Conservation (phyloP, 352 stramenopile genomes). For the Elongisporangium prolatum region DNA sequence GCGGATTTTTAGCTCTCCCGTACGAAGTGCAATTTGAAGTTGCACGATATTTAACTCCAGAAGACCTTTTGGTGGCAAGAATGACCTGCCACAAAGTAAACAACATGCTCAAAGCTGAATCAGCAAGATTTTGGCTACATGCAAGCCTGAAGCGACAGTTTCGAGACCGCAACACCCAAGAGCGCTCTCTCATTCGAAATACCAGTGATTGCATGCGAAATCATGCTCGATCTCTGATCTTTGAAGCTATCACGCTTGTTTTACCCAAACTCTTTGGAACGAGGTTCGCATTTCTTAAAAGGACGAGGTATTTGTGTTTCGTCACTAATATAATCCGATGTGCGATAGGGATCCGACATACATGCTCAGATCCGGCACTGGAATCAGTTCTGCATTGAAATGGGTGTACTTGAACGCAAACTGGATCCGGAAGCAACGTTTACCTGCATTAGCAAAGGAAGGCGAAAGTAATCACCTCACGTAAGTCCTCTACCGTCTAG, state of each 20-base stretch:
- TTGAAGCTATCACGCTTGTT: slow-evolving; percentile 72
- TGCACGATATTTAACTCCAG: slow-evolving; percentile 60
- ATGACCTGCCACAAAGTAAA: slow-evolving; percentile 80
- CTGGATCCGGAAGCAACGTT: slow-evolving; percentile 72
- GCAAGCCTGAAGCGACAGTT: slow-evolving; percentile 69
- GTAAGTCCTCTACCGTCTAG: not conserved
- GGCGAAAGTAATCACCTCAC: slow-evolving; percentile 5
- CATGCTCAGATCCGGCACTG: slow-evolving; percentile 59
- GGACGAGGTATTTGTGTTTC: slow-evolving; percentile 1
- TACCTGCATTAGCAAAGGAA: slow-evolving; percentile 37
- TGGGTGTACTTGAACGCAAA: slow-evolving; percentile 86
- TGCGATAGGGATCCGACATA: slow-evolving; percentile 53
- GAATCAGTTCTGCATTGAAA: slow-evolving; percentile 73
- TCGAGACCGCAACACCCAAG: slow-evolving; percentile 37
- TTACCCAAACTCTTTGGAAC: slow-evolving; percentile 70
- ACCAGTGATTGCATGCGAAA: slow-evolving; percentile 40
- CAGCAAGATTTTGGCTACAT: slow-evolving; percentile 80
- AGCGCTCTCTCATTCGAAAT: slow-evolving; percentile 43
- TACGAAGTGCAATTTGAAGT: slow-evolving; percentile 84
- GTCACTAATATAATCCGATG: slow-evolving; percentile 1
- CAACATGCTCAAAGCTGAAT: slow-evolving; percentile 78
- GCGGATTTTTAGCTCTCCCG: slow-evolving; percentile 59
- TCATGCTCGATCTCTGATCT: slow-evolving; percentile 66
- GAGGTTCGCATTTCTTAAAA: slow-evolving; percentile 22
- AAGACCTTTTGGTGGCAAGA: slow-evolving; percentile 72